These are phyloP conservation scores for Vigna hirtella DNA, from an alignment of 306 rosid species.

Conservation along the genomic window DNA sequence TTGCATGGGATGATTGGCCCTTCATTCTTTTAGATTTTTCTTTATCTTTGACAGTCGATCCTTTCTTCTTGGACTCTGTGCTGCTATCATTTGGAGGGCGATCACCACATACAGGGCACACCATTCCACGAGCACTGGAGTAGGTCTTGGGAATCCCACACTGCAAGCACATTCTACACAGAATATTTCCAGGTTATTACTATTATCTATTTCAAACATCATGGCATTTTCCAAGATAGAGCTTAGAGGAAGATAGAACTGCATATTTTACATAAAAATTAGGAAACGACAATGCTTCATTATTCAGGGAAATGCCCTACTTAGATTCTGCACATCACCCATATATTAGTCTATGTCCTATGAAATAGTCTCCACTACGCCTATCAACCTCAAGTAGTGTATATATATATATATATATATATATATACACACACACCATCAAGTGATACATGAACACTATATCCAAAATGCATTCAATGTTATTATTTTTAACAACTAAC, in stretches of 20 bases:
- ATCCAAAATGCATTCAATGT: neutral
- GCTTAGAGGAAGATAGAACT: neutral
- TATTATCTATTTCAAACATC: slow-evolving; percentile 1
- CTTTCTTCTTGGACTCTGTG: slow-evolving; percentile 80
- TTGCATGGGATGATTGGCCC: slow-evolving; percentile 95
- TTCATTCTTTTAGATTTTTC: slow-evolving; percentile 93
- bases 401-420: no score
- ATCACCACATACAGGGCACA: slow-evolving; percentile 90
- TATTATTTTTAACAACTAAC: neutral
- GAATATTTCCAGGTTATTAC: neutral
- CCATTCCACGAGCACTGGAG: slow-evolving; percentile 85
- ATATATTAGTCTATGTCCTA: neutral
- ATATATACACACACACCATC: neutral
- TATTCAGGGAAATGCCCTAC: no score
- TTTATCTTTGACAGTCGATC: slow-evolving; percentile 84
- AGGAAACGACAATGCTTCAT: neutral
- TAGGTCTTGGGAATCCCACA: slow-evolving; percentile 94
- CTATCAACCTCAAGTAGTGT: no score
- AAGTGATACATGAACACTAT: neutral
- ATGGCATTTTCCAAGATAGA: neutral
- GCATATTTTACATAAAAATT: neutral
- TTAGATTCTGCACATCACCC: neutral
- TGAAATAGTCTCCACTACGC: no score
- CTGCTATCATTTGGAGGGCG: slow-evolving; percentile 67
- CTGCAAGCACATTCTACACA: slow-evolving; percentile 87